These are phyloP conservation scores for Oemleria cerasiformis DNA, from an alignment of 306 rosid species.

Conservation along the genomic window DNA sequence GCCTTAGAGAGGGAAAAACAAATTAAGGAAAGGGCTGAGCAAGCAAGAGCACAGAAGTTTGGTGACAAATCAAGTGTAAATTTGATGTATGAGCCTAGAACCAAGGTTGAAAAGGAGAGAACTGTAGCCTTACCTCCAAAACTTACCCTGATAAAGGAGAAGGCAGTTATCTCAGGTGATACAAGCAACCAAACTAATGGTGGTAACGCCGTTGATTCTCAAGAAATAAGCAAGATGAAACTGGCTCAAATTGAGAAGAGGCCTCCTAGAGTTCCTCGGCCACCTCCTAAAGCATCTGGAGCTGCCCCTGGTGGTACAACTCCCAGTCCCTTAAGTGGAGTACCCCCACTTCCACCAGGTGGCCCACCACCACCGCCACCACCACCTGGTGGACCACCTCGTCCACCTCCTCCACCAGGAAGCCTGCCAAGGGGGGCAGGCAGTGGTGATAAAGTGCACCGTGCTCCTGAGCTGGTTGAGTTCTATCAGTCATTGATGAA, in stretches of 20 bases:
- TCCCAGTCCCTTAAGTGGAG: constrained; percentile 49
- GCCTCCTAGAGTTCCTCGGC: constrained; percentile 79
- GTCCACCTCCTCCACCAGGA: constrained; percentile 91
- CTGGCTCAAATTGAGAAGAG: constrained; percentile 84
- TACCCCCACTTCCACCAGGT: constrained; percentile 70
- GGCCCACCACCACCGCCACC: constrained; percentile 51
- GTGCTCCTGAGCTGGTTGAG: constrained; percentile 86
- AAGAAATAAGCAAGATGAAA: constrained; percentile 73
- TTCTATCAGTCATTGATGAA: constrained; percentile 95
- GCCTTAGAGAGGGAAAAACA: constrained; percentile 84
- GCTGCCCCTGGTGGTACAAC: constrained; percentile 37
- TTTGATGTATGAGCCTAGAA: constrained; percentile 26
- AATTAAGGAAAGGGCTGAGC: constrained; percentile 77
- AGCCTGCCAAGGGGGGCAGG: constrained; percentile 63
- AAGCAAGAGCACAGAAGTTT: constrained; percentile 78
- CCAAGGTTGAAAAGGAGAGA: constrained; percentile 52
- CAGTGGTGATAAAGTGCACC: constrained; percentile 76
- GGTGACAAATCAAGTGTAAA: constrained; percentile 51
- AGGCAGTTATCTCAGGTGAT: constrained; percentile 43
- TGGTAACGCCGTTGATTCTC: constrained; percentile 49
- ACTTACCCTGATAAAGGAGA: constrained; percentile 73
- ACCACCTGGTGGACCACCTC: constrained; percentile 76
- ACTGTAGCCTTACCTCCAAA: constrained; percentile 58
- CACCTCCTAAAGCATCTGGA: constrained; percentile 74
- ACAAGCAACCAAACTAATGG: constrained; percentile 56